A percentile compares a stretch with the other conserved stretches of the same genome.
phyloP scores from a whole-genome alignment of 148 eudicot genomes.

The Amaranthus palmeri region DNA sequence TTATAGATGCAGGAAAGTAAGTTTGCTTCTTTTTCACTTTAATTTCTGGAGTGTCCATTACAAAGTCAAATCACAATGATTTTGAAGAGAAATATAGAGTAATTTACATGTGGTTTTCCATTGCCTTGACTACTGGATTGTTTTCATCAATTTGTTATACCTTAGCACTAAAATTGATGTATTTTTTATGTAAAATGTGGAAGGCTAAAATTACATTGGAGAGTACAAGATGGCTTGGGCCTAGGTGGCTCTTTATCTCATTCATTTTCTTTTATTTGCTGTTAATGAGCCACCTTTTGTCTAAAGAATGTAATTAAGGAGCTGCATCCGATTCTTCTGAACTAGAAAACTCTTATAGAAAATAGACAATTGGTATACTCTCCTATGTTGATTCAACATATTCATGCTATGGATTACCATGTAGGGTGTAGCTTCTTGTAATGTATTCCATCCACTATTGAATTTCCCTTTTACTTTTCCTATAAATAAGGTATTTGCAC shows the following conservation, averaged over 20 bases:
- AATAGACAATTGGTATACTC: background rate
- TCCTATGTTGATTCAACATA: background rate
- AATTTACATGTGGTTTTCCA: background rate
- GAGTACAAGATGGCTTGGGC: background rate
- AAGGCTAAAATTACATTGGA: background rate
- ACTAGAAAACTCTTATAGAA: background rate
- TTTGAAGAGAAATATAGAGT: background rate
- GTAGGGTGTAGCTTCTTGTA: background rate
- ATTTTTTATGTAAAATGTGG: background rate
- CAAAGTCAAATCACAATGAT: background rate
- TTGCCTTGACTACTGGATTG: background rate
- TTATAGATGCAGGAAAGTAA: conserved; percentile 98
- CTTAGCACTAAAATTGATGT: background rate
- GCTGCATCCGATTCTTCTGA: background rate
- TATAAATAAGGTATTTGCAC: background rate
- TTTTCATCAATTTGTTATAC: conserved; percentile 1
- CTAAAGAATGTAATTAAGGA: background rate
- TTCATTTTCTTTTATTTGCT: background rate
- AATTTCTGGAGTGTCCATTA: background rate
- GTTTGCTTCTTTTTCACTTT: conserved; percentile 2
- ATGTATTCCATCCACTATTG: background rate
- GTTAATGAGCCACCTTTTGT: background rate
- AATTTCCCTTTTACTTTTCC: background rate
- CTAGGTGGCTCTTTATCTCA: background rate
- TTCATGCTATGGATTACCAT: background rate